Evolutionary conservation across 73 alveolate species (phyloP).

Genomic region (Tetrahymena malaccensis): DNA sequence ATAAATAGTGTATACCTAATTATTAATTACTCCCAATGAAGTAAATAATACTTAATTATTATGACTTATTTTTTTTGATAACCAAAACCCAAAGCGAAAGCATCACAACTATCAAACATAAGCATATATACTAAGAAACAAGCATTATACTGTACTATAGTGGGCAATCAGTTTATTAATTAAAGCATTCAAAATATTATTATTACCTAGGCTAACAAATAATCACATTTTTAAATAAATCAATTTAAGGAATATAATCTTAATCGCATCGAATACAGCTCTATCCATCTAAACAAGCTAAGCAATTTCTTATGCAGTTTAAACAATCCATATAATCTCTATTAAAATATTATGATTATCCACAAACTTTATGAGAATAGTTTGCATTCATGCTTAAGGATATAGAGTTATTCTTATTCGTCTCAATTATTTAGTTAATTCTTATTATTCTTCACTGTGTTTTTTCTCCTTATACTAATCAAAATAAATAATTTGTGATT

Average conservation of each 20-base stretch:
- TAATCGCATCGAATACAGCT: neutral
- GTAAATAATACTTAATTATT: neutral
- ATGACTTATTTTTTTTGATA: neutral
- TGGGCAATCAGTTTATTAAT: neutral
- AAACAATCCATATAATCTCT: neutral
- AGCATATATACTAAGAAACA: neutral
- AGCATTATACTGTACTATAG: neutral
- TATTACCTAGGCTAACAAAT: neutral
- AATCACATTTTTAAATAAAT: neutral
- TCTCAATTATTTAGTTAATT: neutral
- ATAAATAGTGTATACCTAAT: neutral
- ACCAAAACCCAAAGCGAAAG: neutral
- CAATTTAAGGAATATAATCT: neutral
- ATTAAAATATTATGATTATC: neutral
- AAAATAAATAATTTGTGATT: no score
- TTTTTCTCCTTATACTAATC: neutral
- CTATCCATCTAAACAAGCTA: neutral
- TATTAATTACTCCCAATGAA: neutral
- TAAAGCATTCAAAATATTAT: neutral
- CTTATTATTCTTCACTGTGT: neutral
- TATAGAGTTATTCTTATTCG: no score
- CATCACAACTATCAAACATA: neutral
- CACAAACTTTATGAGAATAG: neutral
- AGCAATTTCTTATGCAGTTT: neutral
- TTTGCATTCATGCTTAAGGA: neutral